Evolutionary conservation across 1,284 basidiomycete species (phyloP), one percentile per base, ranked within the genome.

Genomic region (Inonotus hispidus): DNA sequence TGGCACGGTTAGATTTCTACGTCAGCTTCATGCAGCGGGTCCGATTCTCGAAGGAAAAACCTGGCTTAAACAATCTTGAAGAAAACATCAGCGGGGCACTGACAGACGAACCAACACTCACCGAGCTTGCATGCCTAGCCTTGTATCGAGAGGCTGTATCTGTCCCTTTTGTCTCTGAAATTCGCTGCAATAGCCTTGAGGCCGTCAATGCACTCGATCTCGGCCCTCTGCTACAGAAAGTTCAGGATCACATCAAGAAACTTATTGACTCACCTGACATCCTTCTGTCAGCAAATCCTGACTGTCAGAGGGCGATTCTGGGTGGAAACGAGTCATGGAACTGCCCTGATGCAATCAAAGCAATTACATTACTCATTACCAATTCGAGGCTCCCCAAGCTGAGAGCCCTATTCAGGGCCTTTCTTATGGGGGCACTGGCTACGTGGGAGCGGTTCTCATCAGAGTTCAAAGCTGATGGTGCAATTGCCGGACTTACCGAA

Each of bases 1-100:
- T 74, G 8, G 47, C 66, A 2, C 56, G 73, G 56, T 66, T 60
- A 8, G 25, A 32, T 50, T 46, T 60, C 19, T 39, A 68, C 16
- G 47, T 67, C 4, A 46, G 62, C 0, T 72, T 72, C 58, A 56
- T 76, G 37, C 64, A 68, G 5, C 37, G 64, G 10, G 61, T 71
- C 29, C 60, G 58, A 3, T 64, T 69, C 57, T 66, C 65, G 19
- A 76, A 77, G 61, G 62, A 67, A 2, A 61, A 54, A 5, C 56
- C 58, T 2, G 23, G 19, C 1, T 68, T 66, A 21, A 71, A 60
- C 25, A 61, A 71, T 56, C 61, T 71, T 13, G 66, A 69, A 50
- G 25, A 63, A 16, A 78, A 79, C 63, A 50, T 78, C 3, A 68
- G 59, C 5, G 59, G 66, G 0, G 73, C 66, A 0, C 64, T 78